Conservation (phyloP, 352 stramenopile species). For the Pilasporangium apinafurcum region DNA sequence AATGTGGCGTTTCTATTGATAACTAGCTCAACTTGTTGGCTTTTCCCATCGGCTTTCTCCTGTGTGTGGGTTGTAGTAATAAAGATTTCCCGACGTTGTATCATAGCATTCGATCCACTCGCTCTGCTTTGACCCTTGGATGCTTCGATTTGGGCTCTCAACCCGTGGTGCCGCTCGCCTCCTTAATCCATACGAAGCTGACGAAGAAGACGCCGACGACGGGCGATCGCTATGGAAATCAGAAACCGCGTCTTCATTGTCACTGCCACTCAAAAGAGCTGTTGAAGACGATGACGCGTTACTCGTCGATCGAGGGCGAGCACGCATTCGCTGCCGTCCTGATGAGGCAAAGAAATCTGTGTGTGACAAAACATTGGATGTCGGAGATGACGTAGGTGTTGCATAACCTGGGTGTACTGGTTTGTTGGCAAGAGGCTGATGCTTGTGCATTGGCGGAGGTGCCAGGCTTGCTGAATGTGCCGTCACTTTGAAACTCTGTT, state of each 20-base stretch:
- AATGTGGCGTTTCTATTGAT: slow-evolving; percentile 1
- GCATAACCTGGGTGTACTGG: slow-evolving; percentile 6
- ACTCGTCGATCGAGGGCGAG: slow-evolving; percentile 8
- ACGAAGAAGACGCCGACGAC: slow-evolving; percentile 8
- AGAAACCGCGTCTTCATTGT: neutral
- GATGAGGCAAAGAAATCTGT: neutral
- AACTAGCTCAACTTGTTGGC: slow-evolving; percentile 1
- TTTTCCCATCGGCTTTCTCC: slow-evolving; percentile 65
- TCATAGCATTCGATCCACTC: slow-evolving; percentile 67
- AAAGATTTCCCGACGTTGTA: slow-evolving; percentile 32
- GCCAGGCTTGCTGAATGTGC: neutral
- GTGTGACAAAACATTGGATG: neutral
- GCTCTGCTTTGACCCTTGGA: neutral
- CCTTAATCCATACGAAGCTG: slow-evolving; percentile 12
- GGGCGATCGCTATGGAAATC: slow-evolving; percentile 25
- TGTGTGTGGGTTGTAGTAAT: slow-evolving; percentile 74
- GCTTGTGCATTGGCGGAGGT: slow-evolving; percentile 6
- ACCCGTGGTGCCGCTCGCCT: slow-evolving; percentile 6
- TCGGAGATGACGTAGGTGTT: neutral
- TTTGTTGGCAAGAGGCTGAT: slow-evolving; percentile 3
- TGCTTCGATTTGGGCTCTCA: slow-evolving; percentile 4
- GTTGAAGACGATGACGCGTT: slow-evolving; percentile 17
- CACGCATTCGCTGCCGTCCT: neutral
- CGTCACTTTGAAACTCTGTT: slow-evolving; percentile 46
- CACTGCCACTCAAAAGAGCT: neutral